These are phyloP conservation scores for Blastomyces emzantsi DNA, from an alignment of 2,329 filamentous ascomycete species.

Conservation along the genomic window DNA sequence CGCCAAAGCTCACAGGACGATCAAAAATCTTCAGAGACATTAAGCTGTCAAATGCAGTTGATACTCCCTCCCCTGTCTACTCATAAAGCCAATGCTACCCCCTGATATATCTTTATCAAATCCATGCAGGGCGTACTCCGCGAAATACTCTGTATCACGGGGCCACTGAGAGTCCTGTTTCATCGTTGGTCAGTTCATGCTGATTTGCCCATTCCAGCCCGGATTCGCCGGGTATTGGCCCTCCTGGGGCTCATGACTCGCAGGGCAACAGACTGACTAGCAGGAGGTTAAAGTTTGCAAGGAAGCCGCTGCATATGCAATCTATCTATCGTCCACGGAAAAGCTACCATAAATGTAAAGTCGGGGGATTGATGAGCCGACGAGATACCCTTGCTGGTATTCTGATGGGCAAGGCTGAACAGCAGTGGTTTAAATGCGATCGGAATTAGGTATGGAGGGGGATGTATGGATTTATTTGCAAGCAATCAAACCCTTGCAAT, in stretches of 20 bases:
- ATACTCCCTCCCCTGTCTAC: background rate
- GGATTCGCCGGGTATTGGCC: background rate
- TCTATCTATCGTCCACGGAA: background rate
- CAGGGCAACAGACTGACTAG: background rate
- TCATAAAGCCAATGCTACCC: background rate
- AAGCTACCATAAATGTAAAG: no score
- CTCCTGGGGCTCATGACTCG: background rate
- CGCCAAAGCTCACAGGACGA: background rate
- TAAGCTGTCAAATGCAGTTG: background rate
- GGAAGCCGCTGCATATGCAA: background rate
- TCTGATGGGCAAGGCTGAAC: no score
- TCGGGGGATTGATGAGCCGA: background rate
- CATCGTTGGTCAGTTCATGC: no score
- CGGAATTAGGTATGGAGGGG: no score
- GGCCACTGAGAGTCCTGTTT: background rate
- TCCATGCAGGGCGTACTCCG: background rate
- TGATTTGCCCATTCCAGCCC: background rate
- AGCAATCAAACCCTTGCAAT: no score
- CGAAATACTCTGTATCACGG: background rate
- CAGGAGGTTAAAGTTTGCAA: background rate
- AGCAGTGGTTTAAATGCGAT: no score
- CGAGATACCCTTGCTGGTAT: background rate
- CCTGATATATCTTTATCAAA: background rate
- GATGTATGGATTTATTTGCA: no score
- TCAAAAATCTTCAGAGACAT: background rate